A percentile compares a stretch with the other conserved stretches of the same genome.
These are phyloP conservation scores for Paspalum vaginatum DNA, from an alignment of 176 grass and related monocot genomes.

Conservation along the genomic window DNA sequence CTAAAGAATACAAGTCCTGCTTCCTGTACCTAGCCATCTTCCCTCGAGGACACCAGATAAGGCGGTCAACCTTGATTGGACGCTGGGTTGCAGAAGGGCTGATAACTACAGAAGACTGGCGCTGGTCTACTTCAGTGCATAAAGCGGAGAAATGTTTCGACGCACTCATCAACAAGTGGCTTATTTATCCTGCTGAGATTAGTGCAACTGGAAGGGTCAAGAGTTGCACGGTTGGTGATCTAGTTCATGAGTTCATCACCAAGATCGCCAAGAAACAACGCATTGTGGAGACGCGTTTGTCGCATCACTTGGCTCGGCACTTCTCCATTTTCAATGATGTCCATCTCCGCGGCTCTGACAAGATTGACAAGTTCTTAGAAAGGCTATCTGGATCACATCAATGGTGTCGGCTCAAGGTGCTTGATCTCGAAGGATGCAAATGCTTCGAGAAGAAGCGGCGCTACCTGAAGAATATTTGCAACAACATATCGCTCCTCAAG, in stretches of 20 bases:
- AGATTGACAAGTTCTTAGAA: neutral
- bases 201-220: conserved; percentile 16
- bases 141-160: conserved; percentile 18
- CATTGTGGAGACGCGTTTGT: conserved; percentile 26
- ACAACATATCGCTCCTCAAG: conserved; percentile 33
- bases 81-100: conserved; percentile 13
- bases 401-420: conserved; percentile 23
- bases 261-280: conserved; percentile 11
- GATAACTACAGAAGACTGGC: conserved; percentile 18
- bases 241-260: conserved; percentile 25
- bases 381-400: neutral
- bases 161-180: neutral
- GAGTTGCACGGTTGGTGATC: conserved; percentile 7
- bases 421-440: conserved; percentile 31
- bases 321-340: conserved; percentile 38
- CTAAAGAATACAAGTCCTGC: conserved; percentile 9
- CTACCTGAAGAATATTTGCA: conserved; percentile 21
- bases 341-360: conserved; percentile 6
- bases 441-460: neutral
- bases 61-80: conserved; percentile 28
- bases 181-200: neutral
- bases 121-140: neutral
- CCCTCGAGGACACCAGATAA: neutral
- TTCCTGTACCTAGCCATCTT: conserved; percentile 39
- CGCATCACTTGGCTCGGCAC: conserved; percentile 26